Conservation (phyloP, 129 eudicot species). For the Helianthus tuberosus region DNA sequence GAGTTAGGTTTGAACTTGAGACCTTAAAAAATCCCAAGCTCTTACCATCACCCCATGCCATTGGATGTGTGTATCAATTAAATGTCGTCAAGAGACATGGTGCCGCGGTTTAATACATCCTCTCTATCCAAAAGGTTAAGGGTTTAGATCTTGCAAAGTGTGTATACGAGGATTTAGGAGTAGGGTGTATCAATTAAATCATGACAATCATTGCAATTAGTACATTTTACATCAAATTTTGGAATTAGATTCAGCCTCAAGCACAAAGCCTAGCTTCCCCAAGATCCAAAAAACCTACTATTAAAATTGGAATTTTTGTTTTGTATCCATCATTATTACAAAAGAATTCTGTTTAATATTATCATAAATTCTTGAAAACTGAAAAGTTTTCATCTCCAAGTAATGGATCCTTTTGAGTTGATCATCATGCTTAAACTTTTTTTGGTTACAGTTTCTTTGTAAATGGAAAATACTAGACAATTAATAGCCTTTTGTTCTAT, state of each 20-base stretch:
- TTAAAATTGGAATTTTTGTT: background rate
- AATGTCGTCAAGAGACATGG: no score
- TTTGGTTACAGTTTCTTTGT: slow-evolving; percentile 13
- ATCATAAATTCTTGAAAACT: background rate
- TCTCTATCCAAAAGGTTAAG: no score
- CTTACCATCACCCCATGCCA: no score
- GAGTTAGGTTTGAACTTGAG: no score
- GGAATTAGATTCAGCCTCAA: slow-evolving; percentile 43
- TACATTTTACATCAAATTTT: slow-evolving; percentile 30
- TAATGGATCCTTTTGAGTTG: slow-evolving; percentile 4
- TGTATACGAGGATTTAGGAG: no score
- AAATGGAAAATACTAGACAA: slow-evolving; percentile 35
- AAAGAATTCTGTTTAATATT: background rate
- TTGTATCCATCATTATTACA: background rate
- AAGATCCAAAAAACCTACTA: slow-evolving; percentile 31
- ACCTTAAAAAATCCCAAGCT: no score
- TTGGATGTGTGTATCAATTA: no score
- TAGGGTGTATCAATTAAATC: background rate
- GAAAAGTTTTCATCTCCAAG: background rate
- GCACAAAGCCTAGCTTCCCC: slow-evolving; percentile 33
- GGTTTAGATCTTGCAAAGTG: no score
- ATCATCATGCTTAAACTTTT: background rate
- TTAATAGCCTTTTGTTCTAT: slow-evolving; percentile 48
- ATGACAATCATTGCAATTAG: slow-evolving; percentile 29
- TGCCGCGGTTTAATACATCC: no score